Evolutionary conservation across 192 early-diverging fungal species (phyloP).

Genomic region (Chytriomyces hyalinus): DNA sequence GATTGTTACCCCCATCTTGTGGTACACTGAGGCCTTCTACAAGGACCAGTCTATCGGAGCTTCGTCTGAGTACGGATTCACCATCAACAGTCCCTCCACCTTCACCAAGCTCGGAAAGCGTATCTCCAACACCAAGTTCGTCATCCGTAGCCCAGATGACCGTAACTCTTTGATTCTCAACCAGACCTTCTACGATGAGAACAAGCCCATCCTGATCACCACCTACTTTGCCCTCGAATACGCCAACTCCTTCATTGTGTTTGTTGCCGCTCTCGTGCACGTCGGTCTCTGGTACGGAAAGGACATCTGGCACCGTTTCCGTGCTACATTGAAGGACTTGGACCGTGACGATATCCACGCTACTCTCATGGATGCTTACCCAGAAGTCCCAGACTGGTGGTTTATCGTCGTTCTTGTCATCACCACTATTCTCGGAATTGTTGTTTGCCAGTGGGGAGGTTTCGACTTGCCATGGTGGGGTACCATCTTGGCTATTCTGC

Average conservation of each 20-base stretch:
- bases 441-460: conserved; percentile 44
- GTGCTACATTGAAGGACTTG: conserved; percentile 1
- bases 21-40: conserved; percentile 39
- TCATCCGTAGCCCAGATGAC: too few relatives aligned
- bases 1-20: conserved; percentile 39
- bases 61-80: conserved; percentile 7
- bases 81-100: too few relatives aligned
- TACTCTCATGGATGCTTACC: conserved; percentile 70
- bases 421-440: conserved; percentile 45
- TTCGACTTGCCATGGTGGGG: conserved; percentile 79
- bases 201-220: too few relatives aligned
- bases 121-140: too few relatives aligned
- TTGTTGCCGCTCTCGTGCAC: conserved; percentile 57
- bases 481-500: conserved; percentile 30
- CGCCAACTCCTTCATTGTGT: too few relatives aligned
- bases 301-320: conserved; percentile 18
- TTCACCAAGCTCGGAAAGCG: conserved; percentile 1
- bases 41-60: conserved; percentile 22
- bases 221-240: too few relatives aligned
- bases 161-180: too few relatives aligned
- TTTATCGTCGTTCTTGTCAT: conserved; percentile 56
- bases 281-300: conserved; percentile 62
- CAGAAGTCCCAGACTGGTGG: conserved; percentile 68
- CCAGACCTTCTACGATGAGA: too few relatives aligned
- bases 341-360: conserved; percentile 64